Conservation (phyloP, 1,284 basidiomycete genomes). For the Sanghuangporus weigelae region DNA sequence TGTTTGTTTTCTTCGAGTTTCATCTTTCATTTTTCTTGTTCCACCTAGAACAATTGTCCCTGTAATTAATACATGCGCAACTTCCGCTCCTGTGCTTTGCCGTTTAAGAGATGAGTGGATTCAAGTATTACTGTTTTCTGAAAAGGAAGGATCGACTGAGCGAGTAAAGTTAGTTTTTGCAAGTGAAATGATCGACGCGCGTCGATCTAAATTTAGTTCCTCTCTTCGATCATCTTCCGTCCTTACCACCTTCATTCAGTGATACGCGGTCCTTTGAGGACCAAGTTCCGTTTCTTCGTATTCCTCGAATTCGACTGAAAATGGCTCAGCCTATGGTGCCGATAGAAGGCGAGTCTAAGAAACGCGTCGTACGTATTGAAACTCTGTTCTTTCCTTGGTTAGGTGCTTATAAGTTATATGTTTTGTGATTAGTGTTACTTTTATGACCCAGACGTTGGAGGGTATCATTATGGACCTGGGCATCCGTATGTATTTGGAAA, state of each 20-base stretch:
- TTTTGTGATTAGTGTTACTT: conserved; percentile 75
- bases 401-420: neutral
- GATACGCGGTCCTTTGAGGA: neutral
- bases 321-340: conserved; percentile 58
- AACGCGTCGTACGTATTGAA: conserved; percentile 70
- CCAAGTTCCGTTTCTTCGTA: neutral
- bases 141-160: too few relatives aligned
- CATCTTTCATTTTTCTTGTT: neutral
- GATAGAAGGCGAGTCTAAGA: conserved; percentile 75
- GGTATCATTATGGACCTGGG: conserved; percentile 97
- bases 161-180: too few relatives aligned
- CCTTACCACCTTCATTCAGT: neutral
- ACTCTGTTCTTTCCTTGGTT: conserved; percentile 47
- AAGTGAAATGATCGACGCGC: neutral
- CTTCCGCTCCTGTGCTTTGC: too few relatives aligned
- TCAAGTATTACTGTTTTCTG: too few relatives aligned
- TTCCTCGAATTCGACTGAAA: neutral
- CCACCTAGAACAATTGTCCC: neutral
- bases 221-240: neutral
- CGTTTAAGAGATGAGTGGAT: too few relatives aligned
- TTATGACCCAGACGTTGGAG: conserved; percentile 97
- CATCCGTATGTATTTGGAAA: conserved; percentile 58
- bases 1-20: neutral
- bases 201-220: conserved; percentile 10
- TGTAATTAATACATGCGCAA: too few relatives aligned